A percentile compares a stretch with the other conserved stretches of the same genome.
Conservation (phyloP, 208 protist species). For the Trypanosoma brucei region DNA sequence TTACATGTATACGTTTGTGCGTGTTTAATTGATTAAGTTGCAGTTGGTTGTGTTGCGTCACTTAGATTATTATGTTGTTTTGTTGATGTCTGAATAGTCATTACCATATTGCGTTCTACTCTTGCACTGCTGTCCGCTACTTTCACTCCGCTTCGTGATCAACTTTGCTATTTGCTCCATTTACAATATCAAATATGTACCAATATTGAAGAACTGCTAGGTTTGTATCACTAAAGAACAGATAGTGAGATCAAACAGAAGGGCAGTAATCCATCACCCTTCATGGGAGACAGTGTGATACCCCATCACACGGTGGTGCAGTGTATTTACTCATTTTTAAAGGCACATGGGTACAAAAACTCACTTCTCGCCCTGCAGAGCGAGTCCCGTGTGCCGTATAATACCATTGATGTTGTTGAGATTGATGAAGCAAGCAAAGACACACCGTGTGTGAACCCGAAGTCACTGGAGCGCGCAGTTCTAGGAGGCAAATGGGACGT, state of each 20-base stretch:
- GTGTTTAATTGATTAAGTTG: too few species aligned
- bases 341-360: constrained; percentile 57
- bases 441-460: constrained; percentile 11
- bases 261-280: not conserved
- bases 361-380: constrained; percentile 61
- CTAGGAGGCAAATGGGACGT: constrained; percentile 70
- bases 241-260: not conserved
- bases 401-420: constrained; percentile 46
- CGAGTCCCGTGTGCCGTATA: constrained; percentile 78
- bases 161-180: too few species aligned
- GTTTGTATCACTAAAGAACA: too few species aligned
- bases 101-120: too few species aligned
- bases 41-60: too few species aligned
- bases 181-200: too few species aligned
- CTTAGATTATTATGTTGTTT: too few species aligned
- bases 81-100: too few species aligned
- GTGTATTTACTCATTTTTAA: constrained; percentile 68
- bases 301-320: constrained; percentile 59
- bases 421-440: constrained; percentile 1
- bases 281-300: constrained; percentile 35
- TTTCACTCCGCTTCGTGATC: too few species aligned
- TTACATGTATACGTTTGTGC: too few species aligned
- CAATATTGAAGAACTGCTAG: too few species aligned
- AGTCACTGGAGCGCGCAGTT: constrained; percentile 39
- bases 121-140: too few species aligned